Conservation (phyloP, 202 grass and related monocot genomes). For the Brachypodium distachyon region DNA sequence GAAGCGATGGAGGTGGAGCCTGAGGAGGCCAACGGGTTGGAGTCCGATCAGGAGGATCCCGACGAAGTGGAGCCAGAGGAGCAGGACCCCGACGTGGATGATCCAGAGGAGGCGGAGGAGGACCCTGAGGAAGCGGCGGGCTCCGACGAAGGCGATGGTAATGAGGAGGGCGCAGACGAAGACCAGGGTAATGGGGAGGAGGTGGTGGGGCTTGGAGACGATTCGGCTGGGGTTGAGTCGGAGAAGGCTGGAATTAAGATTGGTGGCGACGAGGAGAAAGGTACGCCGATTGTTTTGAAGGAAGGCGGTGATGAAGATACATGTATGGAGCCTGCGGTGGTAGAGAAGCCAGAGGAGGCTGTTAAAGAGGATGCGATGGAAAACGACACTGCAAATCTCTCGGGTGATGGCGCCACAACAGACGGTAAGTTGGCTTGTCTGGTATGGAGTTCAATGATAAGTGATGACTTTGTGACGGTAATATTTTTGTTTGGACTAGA, state of each 20-base stretch:
- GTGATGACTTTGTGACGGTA: background rate
- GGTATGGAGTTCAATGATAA: background rate
- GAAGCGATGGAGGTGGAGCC: background rate
- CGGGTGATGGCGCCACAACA: background rate
- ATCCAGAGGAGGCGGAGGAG: background rate
- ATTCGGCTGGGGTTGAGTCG: background rate
- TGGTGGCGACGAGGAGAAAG: background rate
- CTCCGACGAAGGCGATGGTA: background rate
- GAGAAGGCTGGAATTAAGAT: background rate
- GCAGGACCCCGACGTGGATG: background rate
- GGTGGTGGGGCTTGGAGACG: background rate
- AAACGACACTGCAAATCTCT: background rate
- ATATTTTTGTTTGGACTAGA: constrained; percentile 1
- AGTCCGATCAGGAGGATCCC: background rate
- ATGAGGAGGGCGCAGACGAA: background rate
- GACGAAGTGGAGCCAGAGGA: background rate
- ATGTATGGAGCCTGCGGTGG: background rate
- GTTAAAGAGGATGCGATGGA: background rate
- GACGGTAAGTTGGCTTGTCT: constrained; percentile 2
- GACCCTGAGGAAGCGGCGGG: background rate
- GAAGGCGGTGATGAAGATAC: background rate
- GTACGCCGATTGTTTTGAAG: background rate
- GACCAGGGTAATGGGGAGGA: background rate
- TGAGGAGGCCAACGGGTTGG: background rate
- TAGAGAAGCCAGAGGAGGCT: background rate